Conservation (phyloP, 805 yeast species). For the Cyberlindnera maritima region DNA sequence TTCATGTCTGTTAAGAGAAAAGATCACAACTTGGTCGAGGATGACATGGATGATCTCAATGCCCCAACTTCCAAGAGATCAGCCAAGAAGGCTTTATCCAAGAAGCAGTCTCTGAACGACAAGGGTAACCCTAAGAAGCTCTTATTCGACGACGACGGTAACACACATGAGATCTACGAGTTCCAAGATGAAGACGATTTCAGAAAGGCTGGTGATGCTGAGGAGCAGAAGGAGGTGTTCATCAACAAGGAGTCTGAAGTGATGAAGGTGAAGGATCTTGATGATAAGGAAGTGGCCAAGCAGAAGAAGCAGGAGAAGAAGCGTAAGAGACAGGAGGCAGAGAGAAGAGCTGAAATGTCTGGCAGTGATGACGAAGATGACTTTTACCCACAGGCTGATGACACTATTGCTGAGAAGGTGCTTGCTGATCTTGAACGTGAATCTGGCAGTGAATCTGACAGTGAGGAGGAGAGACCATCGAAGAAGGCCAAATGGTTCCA, state of each 20-base stretch:
- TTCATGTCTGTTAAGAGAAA: conserved; percentile 78
- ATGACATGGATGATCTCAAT: conserved; percentile 58
- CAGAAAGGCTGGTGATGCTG: conserved; percentile 64
- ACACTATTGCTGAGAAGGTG: conserved; percentile 34
- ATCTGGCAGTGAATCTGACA: conserved; percentile 14
- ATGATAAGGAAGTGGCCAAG: conserved; percentile 75
- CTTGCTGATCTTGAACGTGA: conserved; percentile 31
- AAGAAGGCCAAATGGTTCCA: conserved; percentile 38
- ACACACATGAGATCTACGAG: conserved; percentile 88
- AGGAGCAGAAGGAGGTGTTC: conserved; percentile 62
- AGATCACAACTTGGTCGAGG: conserved; percentile 68
- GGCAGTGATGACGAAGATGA: conserved; percentile 27
- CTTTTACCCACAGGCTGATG: conserved; percentile 35
- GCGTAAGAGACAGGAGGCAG: conserved; percentile 79
- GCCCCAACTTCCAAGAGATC: conserved; percentile 79
- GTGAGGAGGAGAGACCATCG: conserved; percentile 27
- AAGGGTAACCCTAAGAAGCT: conserved; percentile 75
- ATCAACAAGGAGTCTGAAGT: conserved; percentile 61
- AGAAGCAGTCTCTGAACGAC: conserved; percentile 62
- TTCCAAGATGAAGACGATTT: conserved; percentile 88
- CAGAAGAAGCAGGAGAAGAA: conserved; percentile 85
- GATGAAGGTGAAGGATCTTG: conserved; percentile 70
- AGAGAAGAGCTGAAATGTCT: conserved; percentile 41
- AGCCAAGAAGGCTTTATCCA: conserved; percentile 81
- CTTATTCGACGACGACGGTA: conserved; percentile 92